Conservation (phyloP, 192 early-diverging fungal species). For the Backusella tarrabulga region DNA sequence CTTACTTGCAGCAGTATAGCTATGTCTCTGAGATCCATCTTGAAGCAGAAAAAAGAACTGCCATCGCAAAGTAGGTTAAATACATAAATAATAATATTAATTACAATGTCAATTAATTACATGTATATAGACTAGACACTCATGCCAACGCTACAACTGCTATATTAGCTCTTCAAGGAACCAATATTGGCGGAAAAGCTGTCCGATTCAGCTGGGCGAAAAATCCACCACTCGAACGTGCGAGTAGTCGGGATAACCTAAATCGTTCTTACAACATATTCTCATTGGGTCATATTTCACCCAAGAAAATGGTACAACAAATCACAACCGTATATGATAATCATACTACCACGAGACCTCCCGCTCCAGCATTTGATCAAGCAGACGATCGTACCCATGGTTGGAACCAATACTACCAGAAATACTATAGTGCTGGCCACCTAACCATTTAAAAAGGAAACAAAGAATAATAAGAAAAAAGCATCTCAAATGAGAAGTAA, state of each 20-base stretch:
- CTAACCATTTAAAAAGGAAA: slow-evolving; percentile 12
- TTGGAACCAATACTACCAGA: slow-evolving; percentile 43
- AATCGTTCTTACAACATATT: slow-evolving; percentile 3
- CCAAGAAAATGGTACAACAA: slow-evolving; percentile 26
- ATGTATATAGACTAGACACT: slow-evolving; percentile 59
- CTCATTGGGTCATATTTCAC: slow-evolving; percentile 3
- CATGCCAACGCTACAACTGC: slow-evolving; percentile 87
- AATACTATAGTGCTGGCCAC: slow-evolving; percentile 32
- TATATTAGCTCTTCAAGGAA: slow-evolving; percentile 78
- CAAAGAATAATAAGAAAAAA: not conserved
- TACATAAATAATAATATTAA: not conserved
- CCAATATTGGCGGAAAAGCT: slow-evolving; percentile 65
- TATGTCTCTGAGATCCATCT: slow-evolving; percentile 77
- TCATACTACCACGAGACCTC: slow-evolving; percentile 23
- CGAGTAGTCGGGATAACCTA: not conserved
- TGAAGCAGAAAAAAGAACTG: slow-evolving; percentile 74
- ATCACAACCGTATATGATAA: slow-evolving; percentile 2
- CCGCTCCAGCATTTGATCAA: slow-evolving; percentile 17
- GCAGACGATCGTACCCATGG: slow-evolving; percentile 23
- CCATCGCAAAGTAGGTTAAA: slow-evolving; percentile 29
- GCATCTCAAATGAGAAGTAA: not conserved
- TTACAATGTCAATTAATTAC: not conserved
- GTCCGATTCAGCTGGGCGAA: slow-evolving; percentile 37
- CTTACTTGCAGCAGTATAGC: slow-evolving; percentile 78
- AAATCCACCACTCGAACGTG: not conserved